Evolutionary conservation across 2,329 filamentous ascomycete genomes (phyloP), one percentile per base, ranked within the genome.

Genomic region (Claviceps sorghi): DNA sequence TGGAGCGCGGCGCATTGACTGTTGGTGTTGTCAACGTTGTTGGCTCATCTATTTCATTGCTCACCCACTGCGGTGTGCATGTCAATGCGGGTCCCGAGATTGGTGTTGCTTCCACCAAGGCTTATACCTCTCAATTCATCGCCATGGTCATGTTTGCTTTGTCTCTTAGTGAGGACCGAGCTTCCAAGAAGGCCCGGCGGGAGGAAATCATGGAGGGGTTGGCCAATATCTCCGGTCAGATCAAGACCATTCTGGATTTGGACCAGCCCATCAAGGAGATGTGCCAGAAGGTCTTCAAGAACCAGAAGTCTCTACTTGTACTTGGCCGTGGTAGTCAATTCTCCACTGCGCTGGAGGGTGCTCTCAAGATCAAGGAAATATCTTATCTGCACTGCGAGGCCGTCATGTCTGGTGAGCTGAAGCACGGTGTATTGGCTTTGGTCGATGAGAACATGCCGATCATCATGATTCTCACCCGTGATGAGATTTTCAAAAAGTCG

Each of bases 61-160:
- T 98, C 64, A 98, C 93, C 58, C 93, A 98, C 80, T 98, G 93
- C 65, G 93, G 93, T 89, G 93, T 98, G 52, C 93, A 98, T 77
- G 90, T 98, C 77, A 98, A 98, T 72, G 93, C 93, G 60, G 93
- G 93, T 53, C 93, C 93, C 51, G 93, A 98, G 71, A 97, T 98
- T 58, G 93, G 93, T 82, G 93, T 98, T 59, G 93, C 93, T 55
- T 97, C 91, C 47, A 98, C 93, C 70, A 98, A 98, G 79, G 93
- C 93, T 41, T 98, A 98, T 75, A 98, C 93, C 15, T 97, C 93
- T 47, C 93, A 98, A 69, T 98, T 97, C 70, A 88, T 98, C 65
- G 95, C 93, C 68, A 96, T 98, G 89, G 86, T 97, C 73, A 98
- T 98, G 93, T 97, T 98, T 64, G 93, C 93, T 7, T 77, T 98